Evolutionary conservation across 2,329 filamentous ascomycete genomes (phyloP).

Genomic region (Lachnellula occidentalis): DNA sequence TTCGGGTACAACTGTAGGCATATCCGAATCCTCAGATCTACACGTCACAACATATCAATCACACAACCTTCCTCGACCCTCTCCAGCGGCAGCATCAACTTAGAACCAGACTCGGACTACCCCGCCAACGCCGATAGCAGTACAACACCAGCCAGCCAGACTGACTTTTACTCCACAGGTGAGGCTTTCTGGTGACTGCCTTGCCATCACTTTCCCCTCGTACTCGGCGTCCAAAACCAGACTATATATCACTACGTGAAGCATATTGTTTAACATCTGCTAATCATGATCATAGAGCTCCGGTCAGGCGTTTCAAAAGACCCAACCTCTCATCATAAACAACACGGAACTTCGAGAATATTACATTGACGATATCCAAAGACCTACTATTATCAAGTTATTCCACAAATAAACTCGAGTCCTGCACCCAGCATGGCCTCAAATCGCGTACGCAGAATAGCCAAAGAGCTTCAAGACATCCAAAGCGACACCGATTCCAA

Average conservation of each 20-base stretch:
- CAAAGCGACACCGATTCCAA: slow-evolving; percentile 69
- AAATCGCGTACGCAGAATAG: slow-evolving; percentile 47
- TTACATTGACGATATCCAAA: too few species aligned
- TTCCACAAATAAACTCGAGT: neutral
- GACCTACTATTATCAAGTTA: too few species aligned
- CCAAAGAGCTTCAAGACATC: slow-evolving; percentile 75
- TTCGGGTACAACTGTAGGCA: neutral
- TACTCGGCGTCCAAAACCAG: neutral
- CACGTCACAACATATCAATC: neutral
- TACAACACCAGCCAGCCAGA: slow-evolving; percentile 9
- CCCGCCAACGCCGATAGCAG: slow-evolving; percentile 1
- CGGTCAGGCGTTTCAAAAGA: neutral
- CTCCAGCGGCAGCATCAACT: neutral
- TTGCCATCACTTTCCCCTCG: slow-evolving; percentile 7
- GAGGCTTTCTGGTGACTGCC: slow-evolving; percentile 15
- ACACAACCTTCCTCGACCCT: neutral
- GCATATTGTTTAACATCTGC: neutral
- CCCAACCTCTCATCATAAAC: neutral
- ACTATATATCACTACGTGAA: neutral
- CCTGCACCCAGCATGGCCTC: slow-evolving; percentile 24
- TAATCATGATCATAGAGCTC: neutral
- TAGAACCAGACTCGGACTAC: neutral
- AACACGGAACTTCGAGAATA: neutral
- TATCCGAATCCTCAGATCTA: neutral
- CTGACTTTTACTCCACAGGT: slow-evolving; percentile 4